Evolutionary conservation across 2,329 filamentous ascomycete genomes (phyloP).

Genomic region (Aspergillus sp.): DNA sequence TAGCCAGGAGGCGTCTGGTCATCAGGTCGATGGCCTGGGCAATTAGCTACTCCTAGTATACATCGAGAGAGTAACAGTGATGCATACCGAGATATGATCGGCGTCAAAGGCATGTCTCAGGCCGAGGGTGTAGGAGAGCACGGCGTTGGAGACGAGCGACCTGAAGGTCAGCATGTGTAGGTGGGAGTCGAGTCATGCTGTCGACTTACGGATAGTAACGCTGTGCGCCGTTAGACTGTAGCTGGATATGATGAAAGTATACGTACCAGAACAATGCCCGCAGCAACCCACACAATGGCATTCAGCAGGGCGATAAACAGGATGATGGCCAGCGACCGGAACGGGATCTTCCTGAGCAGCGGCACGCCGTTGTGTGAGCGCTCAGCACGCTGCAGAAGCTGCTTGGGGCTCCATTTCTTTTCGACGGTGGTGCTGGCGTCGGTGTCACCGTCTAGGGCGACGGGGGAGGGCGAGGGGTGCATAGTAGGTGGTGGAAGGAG

Average conservation of each 20-base stretch:
- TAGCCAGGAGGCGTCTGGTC: conserved; percentile 78
- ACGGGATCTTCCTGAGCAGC: conserved; percentile 47
- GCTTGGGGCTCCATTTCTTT: conserved; percentile 20
- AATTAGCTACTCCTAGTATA: no score
- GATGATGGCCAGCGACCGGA: conserved; percentile 50
- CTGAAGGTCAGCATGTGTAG: conserved; percentile 19
- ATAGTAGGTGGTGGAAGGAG: no score
- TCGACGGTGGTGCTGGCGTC: conserved; percentile 5
- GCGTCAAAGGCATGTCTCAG: conserved; percentile 93
- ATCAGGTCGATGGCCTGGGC: conserved; percentile 81
- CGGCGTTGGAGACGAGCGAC: conserved; percentile 64
- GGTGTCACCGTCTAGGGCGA: neutral
- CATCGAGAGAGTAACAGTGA: no score
- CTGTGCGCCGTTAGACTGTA: conserved; percentile 18
- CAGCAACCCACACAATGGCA: conserved; percentile 48
- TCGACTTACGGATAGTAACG: conserved; percentile 25
- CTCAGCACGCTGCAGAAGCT: conserved; percentile 31
- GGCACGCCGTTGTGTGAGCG: conserved; percentile 45
- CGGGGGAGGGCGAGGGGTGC: conserved; percentile 5
- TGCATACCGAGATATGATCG: conserved; percentile 64
- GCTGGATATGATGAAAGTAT: neutral
- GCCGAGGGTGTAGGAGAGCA: conserved; percentile 79
- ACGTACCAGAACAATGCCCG: conserved; percentile 48
- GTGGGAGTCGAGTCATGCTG: neutral
- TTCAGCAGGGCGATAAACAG: conserved; percentile 45